Percentiles rank a stretch among this genome's conserved stretches.
These are phyloP conservation scores for Aspergillus egyptiacus DNA, from an alignment of 495 filamentous ascomycete genomes.

Conservation along the genomic window DNA sequence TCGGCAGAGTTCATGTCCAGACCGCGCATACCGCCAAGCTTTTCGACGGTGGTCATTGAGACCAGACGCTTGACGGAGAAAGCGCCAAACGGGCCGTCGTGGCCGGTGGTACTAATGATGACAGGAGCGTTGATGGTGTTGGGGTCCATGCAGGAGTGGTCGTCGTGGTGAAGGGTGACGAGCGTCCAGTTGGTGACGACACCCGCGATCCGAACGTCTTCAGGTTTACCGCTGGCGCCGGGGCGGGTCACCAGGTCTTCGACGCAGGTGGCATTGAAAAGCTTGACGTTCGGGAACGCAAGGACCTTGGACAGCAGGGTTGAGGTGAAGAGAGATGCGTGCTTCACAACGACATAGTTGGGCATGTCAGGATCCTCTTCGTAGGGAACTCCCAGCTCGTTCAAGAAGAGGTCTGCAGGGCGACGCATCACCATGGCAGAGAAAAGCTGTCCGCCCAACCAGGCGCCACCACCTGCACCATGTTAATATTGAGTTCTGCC, in stretches of 20 bases:
- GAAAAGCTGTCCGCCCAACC: constrained; percentile 90
- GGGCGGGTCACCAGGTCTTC: constrained; percentile 84
- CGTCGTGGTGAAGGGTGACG: constrained; percentile 83
- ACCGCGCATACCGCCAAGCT: constrained; percentile 85
- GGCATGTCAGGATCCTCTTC: constrained; percentile 81
- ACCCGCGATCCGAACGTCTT: constrained; percentile 65
- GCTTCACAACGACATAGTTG: constrained; percentile 84
- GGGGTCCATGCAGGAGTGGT: constrained; percentile 91
- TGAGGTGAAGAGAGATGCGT: constrained; percentile 85
- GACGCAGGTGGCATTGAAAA: constrained; percentile 89
- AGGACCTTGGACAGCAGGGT: constrained; percentile 78
- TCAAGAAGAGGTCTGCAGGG: constrained; percentile 77
- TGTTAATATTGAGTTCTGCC: neutral
- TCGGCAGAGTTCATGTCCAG: constrained; percentile 86
- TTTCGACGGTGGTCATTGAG: constrained; percentile 71
- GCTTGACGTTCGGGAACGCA: constrained; percentile 80
- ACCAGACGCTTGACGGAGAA: constrained; percentile 83
- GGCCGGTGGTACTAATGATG: constrained; percentile 80
- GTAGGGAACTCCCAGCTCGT: constrained; percentile 74
- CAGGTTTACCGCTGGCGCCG: constrained; percentile 29
- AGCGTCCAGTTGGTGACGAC: constrained; percentile 95
- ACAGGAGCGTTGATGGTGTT: constrained; percentile 91
- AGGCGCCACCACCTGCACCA: constrained; percentile 66
- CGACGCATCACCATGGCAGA: constrained; percentile 91
- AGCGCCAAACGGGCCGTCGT: constrained; percentile 86